phyloP scores from a whole-genome alignment of 2,329 filamentous ascomycete species.

The Alternaria panax region DNA sequence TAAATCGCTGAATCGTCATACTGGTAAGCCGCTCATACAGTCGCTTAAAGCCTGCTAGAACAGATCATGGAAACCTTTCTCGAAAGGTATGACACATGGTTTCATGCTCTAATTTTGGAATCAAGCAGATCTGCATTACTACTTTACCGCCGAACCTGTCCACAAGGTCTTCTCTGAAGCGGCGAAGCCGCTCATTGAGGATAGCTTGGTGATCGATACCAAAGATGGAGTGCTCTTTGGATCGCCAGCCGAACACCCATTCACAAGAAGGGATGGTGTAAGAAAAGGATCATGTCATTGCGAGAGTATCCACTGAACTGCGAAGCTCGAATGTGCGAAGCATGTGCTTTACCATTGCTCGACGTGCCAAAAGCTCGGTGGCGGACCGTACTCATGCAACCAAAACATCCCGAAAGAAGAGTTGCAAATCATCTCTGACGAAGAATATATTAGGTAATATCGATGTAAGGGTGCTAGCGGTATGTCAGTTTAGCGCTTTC shows the following conservation, averaged over 20 bases:
- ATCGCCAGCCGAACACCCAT: conserved; percentile 27
- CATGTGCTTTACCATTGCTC: conserved; percentile 49
- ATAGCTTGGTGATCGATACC: conserved; percentile 45
- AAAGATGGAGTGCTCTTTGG: conserved; percentile 45
- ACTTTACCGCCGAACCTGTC: conserved; percentile 41
- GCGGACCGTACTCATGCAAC: conserved; percentile 48
- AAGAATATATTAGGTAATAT: conserved; percentile 33
- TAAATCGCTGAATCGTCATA: conserved; percentile 33
- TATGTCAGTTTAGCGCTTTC: neutral
- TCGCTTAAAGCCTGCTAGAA: conserved; percentile 46
- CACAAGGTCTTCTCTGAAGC: conserved; percentile 39
- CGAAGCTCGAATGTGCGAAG: conserved; percentile 33
- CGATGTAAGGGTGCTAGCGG: conserved; percentile 26
- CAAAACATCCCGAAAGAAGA: conserved; percentile 44
- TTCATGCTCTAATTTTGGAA: conserved; percentile 46
- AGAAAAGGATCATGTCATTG: conserved; percentile 46
- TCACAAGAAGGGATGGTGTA: conserved; percentile 7
- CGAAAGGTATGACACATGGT: conserved; percentile 47
- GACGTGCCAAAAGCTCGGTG: conserved; percentile 47
- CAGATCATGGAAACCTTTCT: conserved; percentile 41
- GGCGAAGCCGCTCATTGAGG: conserved; percentile 42
- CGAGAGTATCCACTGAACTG: conserved; percentile 34
- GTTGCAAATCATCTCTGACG: conserved; percentile 35
- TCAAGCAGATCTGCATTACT: conserved; percentile 46
- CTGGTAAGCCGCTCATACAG: conserved; percentile 42